phyloP scores from a whole-genome alignment of 2,329 filamentous ascomycete species.

The Exophiala sideris region DNA sequence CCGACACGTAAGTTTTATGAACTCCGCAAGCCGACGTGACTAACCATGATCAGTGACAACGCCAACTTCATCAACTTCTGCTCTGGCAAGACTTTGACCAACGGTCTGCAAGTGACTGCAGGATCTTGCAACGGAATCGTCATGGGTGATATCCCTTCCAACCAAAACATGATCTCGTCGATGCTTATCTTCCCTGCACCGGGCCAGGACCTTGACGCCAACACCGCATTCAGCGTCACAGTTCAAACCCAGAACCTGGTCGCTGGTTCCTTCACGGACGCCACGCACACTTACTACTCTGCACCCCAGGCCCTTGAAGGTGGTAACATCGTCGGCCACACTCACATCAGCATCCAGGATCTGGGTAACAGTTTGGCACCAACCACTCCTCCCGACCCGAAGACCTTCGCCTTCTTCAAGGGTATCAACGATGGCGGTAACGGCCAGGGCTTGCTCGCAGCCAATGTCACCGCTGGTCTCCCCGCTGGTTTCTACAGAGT shows the following conservation, averaged over 20 bases:
- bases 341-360: slow-evolving; percentile 50
- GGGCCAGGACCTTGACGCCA: slow-evolving; percentile 40
- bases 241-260: slow-evolving; percentile 49
- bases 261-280: slow-evolving; percentile 56
- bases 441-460: slow-evolving; percentile 52
- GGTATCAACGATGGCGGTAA: slow-evolving; percentile 59
- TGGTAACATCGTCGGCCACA: slow-evolving; percentile 40
- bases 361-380: slow-evolving; percentile 39
- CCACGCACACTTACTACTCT: slow-evolving; percentile 53
- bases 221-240: slow-evolving; percentile 47
- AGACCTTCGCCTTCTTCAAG: slow-evolving; percentile 57
- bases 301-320: slow-evolving; percentile 51
- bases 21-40: neutral
- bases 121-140: slow-evolving; percentile 58
- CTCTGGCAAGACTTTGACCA: slow-evolving; percentile 52
- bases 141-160: slow-evolving; percentile 56
- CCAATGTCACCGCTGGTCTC: slow-evolving; percentile 56
- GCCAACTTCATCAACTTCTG: slow-evolving; percentile 63
- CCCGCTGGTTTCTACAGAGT: slow-evolving; percentile 62
- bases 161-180: slow-evolving; percentile 53
- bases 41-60: slow-evolving; percentile 30
- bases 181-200: slow-evolving; percentile 49
- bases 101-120: slow-evolving; percentile 49
- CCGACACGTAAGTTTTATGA: slow-evolving; percentile 19
- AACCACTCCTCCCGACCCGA: slow-evolving; percentile 37